A percentile compares a stretch with the other conserved stretches of the same genome.
These are phyloP conservation scores for Dactylella cylindrospora DNA, from an alignment of 2,329 filamentous ascomycete species.

Conservation along the genomic window DNA sequence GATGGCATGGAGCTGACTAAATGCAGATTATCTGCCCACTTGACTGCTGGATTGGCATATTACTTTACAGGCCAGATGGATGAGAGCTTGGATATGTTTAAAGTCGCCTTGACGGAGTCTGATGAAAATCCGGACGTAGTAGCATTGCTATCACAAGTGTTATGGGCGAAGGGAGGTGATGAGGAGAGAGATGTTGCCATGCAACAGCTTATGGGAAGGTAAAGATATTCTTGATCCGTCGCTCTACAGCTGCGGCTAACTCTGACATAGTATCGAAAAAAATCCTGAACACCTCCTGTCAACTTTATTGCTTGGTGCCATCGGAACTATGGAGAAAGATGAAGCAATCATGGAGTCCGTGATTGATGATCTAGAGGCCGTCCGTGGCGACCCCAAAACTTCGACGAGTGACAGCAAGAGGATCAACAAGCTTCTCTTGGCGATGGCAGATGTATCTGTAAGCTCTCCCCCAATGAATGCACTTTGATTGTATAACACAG, in stretches of 20 bases:
- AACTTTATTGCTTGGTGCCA: slow-evolving; percentile 76
- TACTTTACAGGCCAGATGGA: slow-evolving; percentile 69
- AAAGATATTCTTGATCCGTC: not conserved
- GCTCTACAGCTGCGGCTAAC: not conserved
- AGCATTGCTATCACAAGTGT: slow-evolving; percentile 82
- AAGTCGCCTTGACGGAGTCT: slow-evolving; percentile 75
- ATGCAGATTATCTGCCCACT: slow-evolving; percentile 76
- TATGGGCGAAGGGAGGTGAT: slow-evolving; percentile 84
- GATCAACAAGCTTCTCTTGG: slow-evolving; percentile 74
- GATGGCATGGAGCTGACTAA: slow-evolving; percentile 69
- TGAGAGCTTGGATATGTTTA: slow-evolving; percentile 75
- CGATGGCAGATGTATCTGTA: slow-evolving; percentile 59
- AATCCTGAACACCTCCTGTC: slow-evolving; percentile 75
- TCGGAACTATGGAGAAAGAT: slow-evolving; percentile 79
- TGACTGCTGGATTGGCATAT: slow-evolving; percentile 80
- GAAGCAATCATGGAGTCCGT: slow-evolving; percentile 78
- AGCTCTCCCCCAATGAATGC: not conserved
- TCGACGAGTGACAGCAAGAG: slow-evolving; percentile 65
- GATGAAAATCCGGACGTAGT: slow-evolving; percentile 76
- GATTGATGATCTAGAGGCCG: slow-evolving; percentile 69
- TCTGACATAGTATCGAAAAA: slow-evolving; percentile 64
- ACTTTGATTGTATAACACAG: too few relatives aligned
- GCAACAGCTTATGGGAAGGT: slow-evolving; percentile 68
- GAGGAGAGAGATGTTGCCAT: slow-evolving; percentile 74
- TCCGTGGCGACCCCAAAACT: slow-evolving; percentile 69